Base-by-base conservation (phyloP, 2,329 filamentous ascomycete species). In the Pleurostoma richardsiae region DNA sequence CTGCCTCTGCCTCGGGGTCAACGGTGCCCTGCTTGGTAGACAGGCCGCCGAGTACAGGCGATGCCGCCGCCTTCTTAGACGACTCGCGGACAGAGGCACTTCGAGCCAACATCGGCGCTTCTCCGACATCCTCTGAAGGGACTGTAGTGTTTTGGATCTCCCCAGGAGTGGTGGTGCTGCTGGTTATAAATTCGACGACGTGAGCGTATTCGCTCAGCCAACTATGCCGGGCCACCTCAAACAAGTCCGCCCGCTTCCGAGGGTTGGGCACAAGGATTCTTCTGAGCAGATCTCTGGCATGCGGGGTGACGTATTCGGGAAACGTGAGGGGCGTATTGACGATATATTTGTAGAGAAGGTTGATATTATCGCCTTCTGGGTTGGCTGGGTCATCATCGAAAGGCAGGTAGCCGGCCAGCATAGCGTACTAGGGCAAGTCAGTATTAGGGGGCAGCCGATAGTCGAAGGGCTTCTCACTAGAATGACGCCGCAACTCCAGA, bases 401-500 rank as follows among this genome's bases (percentile, higher is more conserved):
- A 3, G 94, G 94, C 10, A 99, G 77, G 66, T 99, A 99, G 40
- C 94, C 94, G 38, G 94, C 94, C 58, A 99, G 77, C 94, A 99
- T 99, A 48, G 94, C 94, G 66, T 99, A 99, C 91, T 97, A 60
- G n/a, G 41, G 36, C 10, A n/a, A 11, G 50, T 56, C 46, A 56
- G 51, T 38, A 40, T 8, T 10, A 28, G 40, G 29, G 19, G 26
- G 6, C 27, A 31, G 27, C 29, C 8, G 30, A 33, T 30, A 27
- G 19, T 8, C 3, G 5, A 41, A 3, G n/a, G 33, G 30, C 7
- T 30, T 76, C 89, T 70, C 78, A 96, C 92, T 78, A 99, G 67
- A 61, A 99, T 99, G 38, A 99, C 94, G 69, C 94, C 94, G 64
- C 94, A 99, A 67, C 94, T 97, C 94, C 94, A 99, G 33, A 99